Conservation (phyloP, 306 rosid species). For the Cajanus cajan region DNA sequence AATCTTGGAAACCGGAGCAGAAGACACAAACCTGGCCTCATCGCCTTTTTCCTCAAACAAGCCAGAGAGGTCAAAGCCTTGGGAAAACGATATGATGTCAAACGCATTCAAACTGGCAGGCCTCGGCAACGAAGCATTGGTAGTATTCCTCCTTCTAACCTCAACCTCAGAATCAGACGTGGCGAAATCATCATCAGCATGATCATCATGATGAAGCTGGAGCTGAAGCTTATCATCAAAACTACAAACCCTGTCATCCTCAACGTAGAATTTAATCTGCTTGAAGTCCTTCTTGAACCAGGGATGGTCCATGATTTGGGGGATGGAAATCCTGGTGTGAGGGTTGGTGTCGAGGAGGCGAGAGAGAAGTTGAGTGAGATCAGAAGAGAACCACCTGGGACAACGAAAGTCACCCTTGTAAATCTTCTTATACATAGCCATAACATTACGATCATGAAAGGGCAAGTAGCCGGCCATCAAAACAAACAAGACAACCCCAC, state of each 20-base stretch:
- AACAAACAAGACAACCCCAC: conserved; percentile 55
- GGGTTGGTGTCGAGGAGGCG: conserved; percentile 54
- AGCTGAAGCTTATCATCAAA: conserved; percentile 25
- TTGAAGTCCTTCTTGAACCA: conserved; percentile 58
- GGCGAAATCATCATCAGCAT: background rate
- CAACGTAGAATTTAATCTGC: conserved; percentile 48
- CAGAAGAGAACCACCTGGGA: conserved; percentile 57
- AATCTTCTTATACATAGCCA: conserved; percentile 58
- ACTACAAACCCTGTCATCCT: conserved; percentile 45
- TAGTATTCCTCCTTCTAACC: conserved; percentile 3
- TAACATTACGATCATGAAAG: conserved; percentile 41
- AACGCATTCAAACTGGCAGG: conserved; percentile 68
- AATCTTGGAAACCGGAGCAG: conserved; percentile 49
- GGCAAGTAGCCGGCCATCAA: conserved; percentile 58
- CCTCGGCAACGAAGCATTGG: conserved; percentile 26
- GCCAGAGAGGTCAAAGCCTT: conserved; percentile 57
- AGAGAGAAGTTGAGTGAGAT: conserved; percentile 21
- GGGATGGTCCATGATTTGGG: conserved; percentile 44
- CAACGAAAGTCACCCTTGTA: conserved; percentile 51
- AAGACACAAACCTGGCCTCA: conserved; percentile 50
- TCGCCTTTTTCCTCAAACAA: conserved; percentile 64
- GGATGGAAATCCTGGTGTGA: conserved; percentile 43
- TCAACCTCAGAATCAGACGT: conserved; percentile 35
- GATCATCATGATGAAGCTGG: background rate
- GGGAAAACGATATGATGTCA: conserved; percentile 64